A percentile compares a stretch with the other conserved stretches of the same genome.
Evolutionary conservation across 257 asterid genomes (phyloP).

Genomic region (Mentha longifolia): DNA sequence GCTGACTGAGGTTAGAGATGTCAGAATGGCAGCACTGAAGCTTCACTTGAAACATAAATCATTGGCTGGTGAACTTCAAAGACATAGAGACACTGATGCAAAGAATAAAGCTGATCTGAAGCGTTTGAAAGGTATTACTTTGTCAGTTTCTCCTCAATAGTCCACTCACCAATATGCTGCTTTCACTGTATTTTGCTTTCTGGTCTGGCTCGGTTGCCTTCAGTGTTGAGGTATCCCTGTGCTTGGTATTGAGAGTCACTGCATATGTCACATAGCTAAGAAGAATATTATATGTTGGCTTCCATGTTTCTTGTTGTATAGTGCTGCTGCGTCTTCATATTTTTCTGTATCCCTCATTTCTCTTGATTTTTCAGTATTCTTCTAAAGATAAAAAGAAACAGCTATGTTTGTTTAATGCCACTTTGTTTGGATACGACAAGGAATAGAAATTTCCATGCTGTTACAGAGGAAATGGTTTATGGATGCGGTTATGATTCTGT

Average conservation of each 20-base stretch:
- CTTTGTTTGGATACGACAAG: not conserved
- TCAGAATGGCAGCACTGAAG: constrained; percentile 57
- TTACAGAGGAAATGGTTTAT: not conserved
- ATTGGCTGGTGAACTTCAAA: constrained; percentile 75
- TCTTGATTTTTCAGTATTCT: not conserved
- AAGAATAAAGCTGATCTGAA: constrained; percentile 73
- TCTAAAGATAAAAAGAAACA: not conserved
- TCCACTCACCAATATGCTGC: not conserved
- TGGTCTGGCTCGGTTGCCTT: constrained; percentile 21
- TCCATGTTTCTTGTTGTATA: constrained; percentile 22
- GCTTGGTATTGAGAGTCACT: constrained; percentile 11
- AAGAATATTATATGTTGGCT: constrained; percentile 11
- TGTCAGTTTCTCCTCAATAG: not conserved
- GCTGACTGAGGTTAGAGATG: constrained; percentile 58
- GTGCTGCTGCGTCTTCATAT: not conserved
- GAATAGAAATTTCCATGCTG: not conserved
- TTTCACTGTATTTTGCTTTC: constrained; percentile 22
- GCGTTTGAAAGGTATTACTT: constrained; percentile 65
- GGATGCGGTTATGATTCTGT: not conserved
- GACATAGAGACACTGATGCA: constrained; percentile 71
- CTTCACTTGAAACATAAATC: constrained; percentile 81
- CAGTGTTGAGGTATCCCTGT: not conserved
- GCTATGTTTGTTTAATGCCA: not conserved
- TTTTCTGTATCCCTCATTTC: not conserved
- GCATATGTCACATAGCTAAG: constrained; percentile 2